Base-by-base conservation (phyloP, 2,329 filamentous ascomycete genomes). In the Pseudocercospora ulei region DNA sequence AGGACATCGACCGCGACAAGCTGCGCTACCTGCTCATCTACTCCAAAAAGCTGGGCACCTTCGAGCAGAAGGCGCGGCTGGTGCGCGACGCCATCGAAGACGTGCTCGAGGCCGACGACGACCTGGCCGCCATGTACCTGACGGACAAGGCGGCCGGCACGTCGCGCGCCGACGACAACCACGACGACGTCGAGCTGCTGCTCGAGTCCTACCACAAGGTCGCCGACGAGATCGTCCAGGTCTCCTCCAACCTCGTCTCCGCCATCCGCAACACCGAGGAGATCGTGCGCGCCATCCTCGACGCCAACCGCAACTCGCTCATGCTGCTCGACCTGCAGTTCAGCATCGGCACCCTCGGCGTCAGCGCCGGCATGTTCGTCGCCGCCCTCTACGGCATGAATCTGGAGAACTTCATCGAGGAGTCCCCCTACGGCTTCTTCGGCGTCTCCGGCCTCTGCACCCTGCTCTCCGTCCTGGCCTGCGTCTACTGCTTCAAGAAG, bases 321-420 rank as follows among this genome's bases (percentile, higher is more conserved):
- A 98, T 98, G 90, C 72, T 98, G 11, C 74, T 96, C 19, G 90
- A 96, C 49, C 78, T 98, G 53, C 94, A 93, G 59, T 94, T 96
- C 66, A 90, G 82, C 58, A 87, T 98, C 44, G 84, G 86, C 41
- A 96, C 90, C 1, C 75, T 98, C 3, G 86, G 87, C n/a, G 76
- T 96, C 31, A 88, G 85, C 38, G 85, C 87, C 58, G 90, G 90
- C 39, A 95, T 90, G 34, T 92, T 96, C 58, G 73, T 95, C 54
- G 92, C 90, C 5, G 87, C 87, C n/a, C 76, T 98, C n/a, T 98
- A 96, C 70, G 90, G 90, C 53, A 96, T 96, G 87, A 98, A 98
- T 66, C 69, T 98, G 49, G 92, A 95, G 60, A 96, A 96, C 64
- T 96, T 95, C 62, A 85, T 96, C 54, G 90, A 98, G 66, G 88